These are phyloP conservation scores for Colletotrichum godetiae DNA, from an alignment of 2,329 filamentous ascomycete species.

Conservation along the genomic window DNA sequence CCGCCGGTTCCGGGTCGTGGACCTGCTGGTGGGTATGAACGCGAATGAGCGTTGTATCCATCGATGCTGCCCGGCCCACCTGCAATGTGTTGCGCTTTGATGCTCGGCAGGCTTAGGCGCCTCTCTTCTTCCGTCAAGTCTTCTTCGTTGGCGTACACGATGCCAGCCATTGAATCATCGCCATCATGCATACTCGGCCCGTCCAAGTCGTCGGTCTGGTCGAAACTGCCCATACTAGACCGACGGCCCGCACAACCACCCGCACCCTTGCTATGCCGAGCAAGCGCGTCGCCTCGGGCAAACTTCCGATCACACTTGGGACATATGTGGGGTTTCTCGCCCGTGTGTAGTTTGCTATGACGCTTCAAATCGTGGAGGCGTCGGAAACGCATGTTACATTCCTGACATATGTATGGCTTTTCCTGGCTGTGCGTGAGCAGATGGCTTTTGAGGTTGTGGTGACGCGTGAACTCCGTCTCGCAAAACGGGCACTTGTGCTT, in stretches of 20 bases:
- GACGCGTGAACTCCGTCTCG: constrained; percentile 94
- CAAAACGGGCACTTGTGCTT: constrained; percentile 98
- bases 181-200: constrained; percentile 60
- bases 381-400: constrained; percentile 93
- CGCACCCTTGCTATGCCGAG: constrained; percentile 93
- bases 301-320: constrained; percentile 95
- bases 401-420: constrained; percentile 94
- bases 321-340: constrained; percentile 94
- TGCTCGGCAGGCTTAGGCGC: constrained; percentile 78
- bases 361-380: constrained; percentile 95
- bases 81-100: constrained; percentile 77
- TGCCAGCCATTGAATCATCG: constrained; percentile 66
- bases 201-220: constrained; percentile 79
- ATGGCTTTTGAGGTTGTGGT: constrained; percentile 98
- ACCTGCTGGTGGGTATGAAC: constrained; percentile 82
- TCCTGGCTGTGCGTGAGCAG: constrained; percentile 97
- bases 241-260: constrained; percentile 94
- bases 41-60: constrained; percentile 69
- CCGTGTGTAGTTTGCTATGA: constrained; percentile 95
- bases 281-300: constrained; percentile 92
- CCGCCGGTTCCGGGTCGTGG: constrained; percentile 61
- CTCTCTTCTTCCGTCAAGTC: constrained; percentile 71
- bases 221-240: constrained; percentile 86
- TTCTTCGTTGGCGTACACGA: constrained; percentile 59
- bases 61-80: constrained; percentile 58